Conservation (phyloP, 176 grass and related monocot genomes). For the Avena atlantica region DNA sequence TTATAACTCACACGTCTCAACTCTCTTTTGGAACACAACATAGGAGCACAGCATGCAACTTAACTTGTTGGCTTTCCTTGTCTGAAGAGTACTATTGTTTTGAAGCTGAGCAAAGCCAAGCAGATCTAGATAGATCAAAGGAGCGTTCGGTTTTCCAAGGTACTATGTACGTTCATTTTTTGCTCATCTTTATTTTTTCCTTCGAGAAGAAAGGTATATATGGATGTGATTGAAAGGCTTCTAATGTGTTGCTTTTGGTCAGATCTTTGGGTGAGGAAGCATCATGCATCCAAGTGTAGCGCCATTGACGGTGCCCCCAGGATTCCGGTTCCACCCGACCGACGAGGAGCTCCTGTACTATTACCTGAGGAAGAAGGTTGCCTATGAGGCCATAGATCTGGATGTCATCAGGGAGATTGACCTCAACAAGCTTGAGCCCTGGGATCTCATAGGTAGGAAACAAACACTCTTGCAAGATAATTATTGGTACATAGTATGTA, state of each 20-base stretch:
- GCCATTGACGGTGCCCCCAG: constrained; percentile 66
- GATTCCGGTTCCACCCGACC: constrained; percentile 87
- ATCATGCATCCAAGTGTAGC: constrained; percentile 62
- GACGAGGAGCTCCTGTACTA: constrained; percentile 90
- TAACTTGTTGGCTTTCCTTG: constrained; percentile 60
- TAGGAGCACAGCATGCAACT: not conserved
- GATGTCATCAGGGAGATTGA: constrained; percentile 86
- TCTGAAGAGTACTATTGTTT: constrained; percentile 50
- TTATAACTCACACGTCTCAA: constrained; percentile 36
- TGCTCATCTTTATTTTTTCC: not conserved
- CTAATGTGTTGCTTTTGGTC: constrained; percentile 3
- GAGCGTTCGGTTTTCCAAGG: constrained; percentile 37
- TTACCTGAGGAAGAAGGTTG: constrained; percentile 84
- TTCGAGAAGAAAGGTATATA: constrained; percentile 30
- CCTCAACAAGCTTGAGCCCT: constrained; percentile 91
- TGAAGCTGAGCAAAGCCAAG: constrained; percentile 41
- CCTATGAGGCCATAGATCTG: constrained; percentile 75
- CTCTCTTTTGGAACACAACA: constrained; percentile 17
- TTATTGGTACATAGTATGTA: too few species aligned
- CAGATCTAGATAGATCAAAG: not conserved
- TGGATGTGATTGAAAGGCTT: constrained; percentile 4
- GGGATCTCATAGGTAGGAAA: constrained; percentile 76
- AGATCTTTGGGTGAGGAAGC: constrained; percentile 41
- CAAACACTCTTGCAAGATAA: too few species aligned
- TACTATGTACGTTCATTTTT: not conserved